Evolutionary conservation across 495 filamentous ascomycete genomes (phyloP), one percentile per base, ranked within the genome.

Genomic region (Penicillium subrubescens): DNA sequence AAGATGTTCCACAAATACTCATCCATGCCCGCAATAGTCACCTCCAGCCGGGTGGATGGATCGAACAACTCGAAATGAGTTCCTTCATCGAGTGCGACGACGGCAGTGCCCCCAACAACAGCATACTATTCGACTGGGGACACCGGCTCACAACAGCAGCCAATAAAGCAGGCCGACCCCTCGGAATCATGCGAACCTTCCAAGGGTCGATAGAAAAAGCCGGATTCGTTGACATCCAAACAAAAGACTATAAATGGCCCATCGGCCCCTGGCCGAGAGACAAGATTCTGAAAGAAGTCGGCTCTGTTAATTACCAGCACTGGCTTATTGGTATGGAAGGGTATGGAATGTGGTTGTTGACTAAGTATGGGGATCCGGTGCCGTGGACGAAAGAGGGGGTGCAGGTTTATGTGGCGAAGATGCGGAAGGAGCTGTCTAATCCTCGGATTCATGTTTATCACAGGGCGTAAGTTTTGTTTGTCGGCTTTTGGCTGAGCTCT

Each of bases 321-420:
- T 41, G 37, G 37, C 37, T 41, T 15, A 41, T 41, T 41, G 37
- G 37, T 5, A 41, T 41, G 37, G 37, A 41, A 41, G 37, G 37
- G 37, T 41, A 41, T 41, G 15, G 37, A 0, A 41, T 41, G 37
- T 41, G 37, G 37, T 12, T 41, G 14, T 41, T 51, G 46, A 51
- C 46, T 5, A 51, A 51, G 15, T 51, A 23, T 51, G 46, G 46
- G 8, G 46, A 51, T 27, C 46, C 46, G 2, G 46, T 51, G 21
- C 46, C 46, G 3, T 51, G 46, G 46, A 51, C 46, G 21, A 51
- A 51, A 15, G 46, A 51, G 8, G 46, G 27, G 25, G 46, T 51
- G 25, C 46, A 51, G 46, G 46, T 51, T 27, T 51, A 51, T 51
- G 46, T 51, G 46, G 46, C 46, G 8, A 14, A 51, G 46, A 51